phyloP scores from a whole-genome alignment of 2,329 filamentous ascomycete species.

The Elsinoe batatas region DNA sequence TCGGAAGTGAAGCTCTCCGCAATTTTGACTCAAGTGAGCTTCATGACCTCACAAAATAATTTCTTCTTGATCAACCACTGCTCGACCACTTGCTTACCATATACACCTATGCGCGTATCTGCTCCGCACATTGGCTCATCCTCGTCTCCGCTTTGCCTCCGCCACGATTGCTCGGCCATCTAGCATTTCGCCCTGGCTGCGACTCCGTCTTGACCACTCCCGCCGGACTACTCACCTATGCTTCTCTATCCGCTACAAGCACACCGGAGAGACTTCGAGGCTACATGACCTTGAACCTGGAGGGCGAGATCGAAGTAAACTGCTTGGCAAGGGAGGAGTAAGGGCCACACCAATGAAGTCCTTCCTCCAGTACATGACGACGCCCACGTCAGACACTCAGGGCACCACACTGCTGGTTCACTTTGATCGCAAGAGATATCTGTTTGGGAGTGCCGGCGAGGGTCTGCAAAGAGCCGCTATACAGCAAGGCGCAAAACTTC shows the following conservation, averaged over 20 bases:
- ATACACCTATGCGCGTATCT: background rate
- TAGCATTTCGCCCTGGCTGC: background rate
- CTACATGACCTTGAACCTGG: background rate
- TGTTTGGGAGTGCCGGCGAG: slow-evolving; percentile 75
- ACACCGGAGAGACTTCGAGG: background rate
- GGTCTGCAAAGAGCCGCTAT: slow-evolving; percentile 70
- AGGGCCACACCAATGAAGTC: slow-evolving; percentile 51
- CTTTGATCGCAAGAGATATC: slow-evolving; percentile 71
- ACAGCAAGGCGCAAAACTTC: slow-evolving; percentile 56
- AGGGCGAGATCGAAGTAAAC: background rate
- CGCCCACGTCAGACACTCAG: slow-evolving; percentile 78
- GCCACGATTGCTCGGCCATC: slow-evolving; percentile 2
- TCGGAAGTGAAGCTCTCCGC: background rate
- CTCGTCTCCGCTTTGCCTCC: background rate
- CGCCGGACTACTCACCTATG: background rate
- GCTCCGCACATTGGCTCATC: background rate
- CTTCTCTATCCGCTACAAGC: background rate
- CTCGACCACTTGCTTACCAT: background rate
- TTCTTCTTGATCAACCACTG: background rate
- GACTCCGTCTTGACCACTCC: background rate
- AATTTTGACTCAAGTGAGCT: background rate
- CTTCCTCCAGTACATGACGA: slow-evolving; percentile 64
- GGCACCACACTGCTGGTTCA: slow-evolving; percentile 70
- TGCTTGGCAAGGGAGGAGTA: background rate
- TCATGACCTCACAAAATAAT: slow-evolving; percentile 11